These are phyloP conservation scores for Pseudomonodictys pantanalensis DNA, from an alignment of 495 filamentous ascomycete species.

Conservation along the genomic window DNA sequence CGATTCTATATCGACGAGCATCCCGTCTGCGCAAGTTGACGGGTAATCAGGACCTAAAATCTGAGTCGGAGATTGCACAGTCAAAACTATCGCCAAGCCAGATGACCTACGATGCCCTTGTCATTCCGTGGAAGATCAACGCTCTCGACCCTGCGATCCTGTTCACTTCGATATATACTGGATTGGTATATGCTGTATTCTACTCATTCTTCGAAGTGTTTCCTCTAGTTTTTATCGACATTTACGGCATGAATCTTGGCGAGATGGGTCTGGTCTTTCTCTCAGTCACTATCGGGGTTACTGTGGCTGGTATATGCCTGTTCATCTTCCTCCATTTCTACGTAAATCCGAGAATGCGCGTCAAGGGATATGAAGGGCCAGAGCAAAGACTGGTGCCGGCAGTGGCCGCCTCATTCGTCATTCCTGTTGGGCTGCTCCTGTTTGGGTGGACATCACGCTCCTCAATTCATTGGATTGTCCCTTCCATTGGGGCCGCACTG, in stretches of 20 bases:
- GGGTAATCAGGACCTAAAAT: slow-evolving; percentile 34
- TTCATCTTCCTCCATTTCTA: slow-evolving; percentile 47
- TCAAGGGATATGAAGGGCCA: slow-evolving; percentile 42
- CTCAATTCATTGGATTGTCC: slow-evolving; percentile 52
- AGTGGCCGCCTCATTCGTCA: slow-evolving; percentile 45
- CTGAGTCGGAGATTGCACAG: slow-evolving; percentile 44
- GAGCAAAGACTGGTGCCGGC: slow-evolving; percentile 49
- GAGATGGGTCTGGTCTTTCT: slow-evolving; percentile 51
- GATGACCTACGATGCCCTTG: slow-evolving; percentile 55
- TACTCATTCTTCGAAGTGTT: slow-evolving; percentile 74
- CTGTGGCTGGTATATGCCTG: slow-evolving; percentile 46
- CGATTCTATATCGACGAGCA: slow-evolving; percentile 57
- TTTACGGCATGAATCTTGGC: slow-evolving; percentile 50
- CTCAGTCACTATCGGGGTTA: slow-evolving; percentile 47
- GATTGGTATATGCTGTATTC: slow-evolving; percentile 64
- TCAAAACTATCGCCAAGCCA: slow-evolving; percentile 45
- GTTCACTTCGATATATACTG: slow-evolving; percentile 61
- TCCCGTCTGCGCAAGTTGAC: slow-evolving; percentile 48
- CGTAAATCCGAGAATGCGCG: slow-evolving; percentile 45
- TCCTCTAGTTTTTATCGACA: slow-evolving; percentile 58
- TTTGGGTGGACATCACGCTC: slow-evolving; percentile 49
- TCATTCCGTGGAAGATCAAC: slow-evolving; percentile 61
- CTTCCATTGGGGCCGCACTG: slow-evolving; percentile 51
- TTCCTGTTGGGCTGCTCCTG: slow-evolving; percentile 51
- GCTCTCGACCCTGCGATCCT: slow-evolving; percentile 61